These are phyloP conservation scores for Apiosordaria backusii DNA, from an alignment of 495 filamentous ascomycete species.

Conservation along the genomic window DNA sequence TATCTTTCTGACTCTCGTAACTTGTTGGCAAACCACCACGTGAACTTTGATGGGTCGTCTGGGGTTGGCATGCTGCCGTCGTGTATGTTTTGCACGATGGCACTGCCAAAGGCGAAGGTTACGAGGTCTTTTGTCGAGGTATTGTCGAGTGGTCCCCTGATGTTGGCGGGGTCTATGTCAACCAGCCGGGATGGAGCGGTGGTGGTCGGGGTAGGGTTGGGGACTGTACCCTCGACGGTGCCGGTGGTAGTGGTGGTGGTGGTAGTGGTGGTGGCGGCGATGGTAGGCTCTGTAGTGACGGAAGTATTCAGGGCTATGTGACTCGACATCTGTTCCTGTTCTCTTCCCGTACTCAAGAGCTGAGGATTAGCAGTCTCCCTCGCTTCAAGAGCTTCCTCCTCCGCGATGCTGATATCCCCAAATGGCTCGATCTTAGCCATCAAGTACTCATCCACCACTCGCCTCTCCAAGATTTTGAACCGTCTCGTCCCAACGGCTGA, in stretches of 20 bases:
- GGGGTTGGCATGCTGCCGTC: constrained; percentile 51
- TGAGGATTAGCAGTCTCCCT: constrained; percentile 50
- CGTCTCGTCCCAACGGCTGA: constrained; percentile 71
- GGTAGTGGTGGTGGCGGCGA: no score
- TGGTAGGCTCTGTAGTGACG: constrained; percentile 2
- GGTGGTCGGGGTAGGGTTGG: not conserved
- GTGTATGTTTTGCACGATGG: not conserved
- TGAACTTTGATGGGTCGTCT: constrained; percentile 72
- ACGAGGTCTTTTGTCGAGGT: not conserved
- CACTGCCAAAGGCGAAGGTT: not conserved
- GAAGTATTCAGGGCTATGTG: not conserved
- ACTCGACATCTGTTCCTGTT: not conserved
- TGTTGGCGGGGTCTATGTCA: no score
- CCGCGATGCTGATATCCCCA: constrained; percentile 73
- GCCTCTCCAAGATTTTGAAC: constrained; percentile 65
- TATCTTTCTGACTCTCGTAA: constrained; percentile 29
- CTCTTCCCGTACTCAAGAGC: constrained; percentile 21
- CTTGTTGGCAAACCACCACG: constrained; percentile 88
- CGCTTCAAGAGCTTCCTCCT: constrained; percentile 73
- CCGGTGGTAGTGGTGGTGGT: not conserved
- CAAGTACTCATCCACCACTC: constrained; percentile 69
- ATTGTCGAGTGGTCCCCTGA: not conserved
- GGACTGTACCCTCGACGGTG: not conserved
- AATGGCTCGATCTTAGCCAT: constrained; percentile 69
- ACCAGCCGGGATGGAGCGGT: no score